These are phyloP conservation scores for Rhizopogon vinicolor DNA, from an alignment of 768 basidiomycete species.

Conservation along the genomic window DNA sequence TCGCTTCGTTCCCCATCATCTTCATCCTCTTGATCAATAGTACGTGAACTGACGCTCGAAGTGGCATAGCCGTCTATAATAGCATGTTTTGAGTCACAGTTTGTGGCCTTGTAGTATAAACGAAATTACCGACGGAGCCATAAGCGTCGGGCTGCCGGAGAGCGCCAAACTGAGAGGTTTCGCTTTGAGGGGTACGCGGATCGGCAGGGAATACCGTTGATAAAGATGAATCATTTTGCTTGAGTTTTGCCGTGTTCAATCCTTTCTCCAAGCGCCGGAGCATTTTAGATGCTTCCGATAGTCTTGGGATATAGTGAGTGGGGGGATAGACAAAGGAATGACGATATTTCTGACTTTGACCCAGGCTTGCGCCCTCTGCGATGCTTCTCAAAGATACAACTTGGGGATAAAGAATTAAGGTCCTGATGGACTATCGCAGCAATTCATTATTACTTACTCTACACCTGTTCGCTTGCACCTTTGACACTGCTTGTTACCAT, in stretches of 20 bases:
- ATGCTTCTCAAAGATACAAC: conserved; percentile 87
- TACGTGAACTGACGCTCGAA: conserved; percentile 15
- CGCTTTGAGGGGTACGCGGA: conserved; percentile 19
- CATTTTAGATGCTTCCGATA: conserved; percentile 89
- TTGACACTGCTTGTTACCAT: conserved; percentile 76
- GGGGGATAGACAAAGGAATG: conserved; percentile 1
- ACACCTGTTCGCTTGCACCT: conserved; percentile 79
- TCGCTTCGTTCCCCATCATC: conserved; percentile 60
- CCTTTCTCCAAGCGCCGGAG: conserved; percentile 83
- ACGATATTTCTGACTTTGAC: conserved; percentile 59
- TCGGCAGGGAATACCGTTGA: conserved; percentile 29
- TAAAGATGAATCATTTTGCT: conserved; percentile 40
- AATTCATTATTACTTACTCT: conserved; percentile 45
- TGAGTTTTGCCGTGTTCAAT: conserved; percentile 70
- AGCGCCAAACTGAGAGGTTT: conserved; percentile 21
- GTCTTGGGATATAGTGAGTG: conserved; percentile 35
- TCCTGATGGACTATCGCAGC: conserved; percentile 12
- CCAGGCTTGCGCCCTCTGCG: conserved; percentile 85
- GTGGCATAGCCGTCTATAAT: conserved; percentile 10
- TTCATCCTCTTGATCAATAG: conserved; percentile 50
- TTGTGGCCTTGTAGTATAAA: neutral
- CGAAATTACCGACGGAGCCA: conserved; percentile 19
- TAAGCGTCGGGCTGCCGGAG: conserved; percentile 27
- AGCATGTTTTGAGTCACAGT: neutral
- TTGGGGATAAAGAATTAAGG: conserved; percentile 22